Conservation (phyloP, 306 rosid genomes). For the Fragaria iinumae region DNA sequence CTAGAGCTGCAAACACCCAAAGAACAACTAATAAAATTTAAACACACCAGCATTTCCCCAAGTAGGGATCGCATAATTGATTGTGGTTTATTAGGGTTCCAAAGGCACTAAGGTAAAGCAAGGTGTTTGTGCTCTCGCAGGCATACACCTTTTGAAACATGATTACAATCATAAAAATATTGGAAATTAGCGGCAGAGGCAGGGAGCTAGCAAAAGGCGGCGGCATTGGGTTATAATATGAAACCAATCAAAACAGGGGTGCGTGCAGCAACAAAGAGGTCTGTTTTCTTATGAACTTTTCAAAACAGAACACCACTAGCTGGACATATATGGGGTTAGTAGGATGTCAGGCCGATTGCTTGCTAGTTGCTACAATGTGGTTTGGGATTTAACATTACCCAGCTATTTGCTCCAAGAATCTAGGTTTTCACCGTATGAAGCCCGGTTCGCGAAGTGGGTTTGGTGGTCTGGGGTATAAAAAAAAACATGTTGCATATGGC, state of each 20-base stretch:
- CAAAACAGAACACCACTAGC: not conserved
- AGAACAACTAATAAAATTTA: not conserved
- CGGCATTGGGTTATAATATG: not conserved
- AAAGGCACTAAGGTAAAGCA: not conserved
- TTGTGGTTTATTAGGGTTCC: not conserved
- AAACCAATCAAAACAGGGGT: not conserved
- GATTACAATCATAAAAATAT: not conserved
- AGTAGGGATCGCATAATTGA: not conserved
- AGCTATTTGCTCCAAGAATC: not conserved
- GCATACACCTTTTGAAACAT: not conserved
- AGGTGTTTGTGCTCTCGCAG: not conserved
- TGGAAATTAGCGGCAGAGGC: not conserved
- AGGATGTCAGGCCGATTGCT: not conserved
- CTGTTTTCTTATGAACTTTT: not conserved
- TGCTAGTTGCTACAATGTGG: not conserved
- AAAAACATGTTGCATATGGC: not conserved
- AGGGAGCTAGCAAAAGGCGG: not conserved
- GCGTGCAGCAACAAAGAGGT: not conserved
- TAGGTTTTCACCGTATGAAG: not conserved
- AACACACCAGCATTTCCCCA: not conserved
- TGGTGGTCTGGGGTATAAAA: not conserved
- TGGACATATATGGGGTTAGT: not conserved
- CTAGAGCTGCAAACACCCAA: not conserved
- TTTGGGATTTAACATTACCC: not conserved
- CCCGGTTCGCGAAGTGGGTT: not conserved